These are phyloP conservation scores for Somion occarium DNA, from an alignment of 1,284 basidiomycete species.

Conservation along the genomic window DNA sequence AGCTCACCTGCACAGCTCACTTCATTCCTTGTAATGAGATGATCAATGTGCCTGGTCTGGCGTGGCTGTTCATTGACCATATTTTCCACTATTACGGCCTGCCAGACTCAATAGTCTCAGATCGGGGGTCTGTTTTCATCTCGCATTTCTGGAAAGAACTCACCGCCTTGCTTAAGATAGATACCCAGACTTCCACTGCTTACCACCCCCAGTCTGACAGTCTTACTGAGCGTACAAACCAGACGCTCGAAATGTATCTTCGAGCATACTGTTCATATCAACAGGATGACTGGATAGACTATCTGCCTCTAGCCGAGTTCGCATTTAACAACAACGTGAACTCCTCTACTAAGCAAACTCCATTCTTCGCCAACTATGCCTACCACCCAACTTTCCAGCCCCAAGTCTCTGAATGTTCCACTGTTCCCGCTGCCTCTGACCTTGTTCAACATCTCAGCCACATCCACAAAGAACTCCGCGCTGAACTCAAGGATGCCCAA, in stretches of 20 bases:
- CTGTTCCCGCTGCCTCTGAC: not conserved
- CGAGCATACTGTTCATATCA: constrained; percentile 33
- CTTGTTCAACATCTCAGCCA: not conserved
- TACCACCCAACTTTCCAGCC: constrained; percentile 21
- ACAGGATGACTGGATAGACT: constrained; percentile 41
- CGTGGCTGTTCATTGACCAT: constrained; percentile 5
- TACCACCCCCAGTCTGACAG: constrained; percentile 18
- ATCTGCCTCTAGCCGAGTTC: constrained; percentile 38
- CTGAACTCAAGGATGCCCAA: constrained; percentile 25
- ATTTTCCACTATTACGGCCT: not conserved
- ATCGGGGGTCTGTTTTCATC: constrained; percentile 38
- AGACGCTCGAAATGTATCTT: constrained; percentile 34
- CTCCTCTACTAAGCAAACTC: constrained; percentile 25
- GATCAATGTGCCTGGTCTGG: constrained; percentile 27
- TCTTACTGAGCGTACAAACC: constrained; percentile 23
- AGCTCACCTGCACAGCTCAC: constrained; percentile 18
- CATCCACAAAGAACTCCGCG: constrained; percentile 24
- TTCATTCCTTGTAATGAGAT: constrained; percentile 27
- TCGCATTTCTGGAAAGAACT: constrained; percentile 36
- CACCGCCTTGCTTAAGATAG: constrained; percentile 24
- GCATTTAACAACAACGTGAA: constrained; percentile 23
- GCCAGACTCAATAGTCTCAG: constrained; percentile 31
- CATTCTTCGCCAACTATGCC: constrained; percentile 34
- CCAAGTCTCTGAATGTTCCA: not conserved
- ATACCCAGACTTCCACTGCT: constrained; percentile 6